A percentile compares a stretch with the other conserved stretches of the same genome.
These are phyloP conservation scores for Backusella tuberculispora DNA, from an alignment of 192 early-diverging fungal species.

Conservation along the genomic window DNA sequence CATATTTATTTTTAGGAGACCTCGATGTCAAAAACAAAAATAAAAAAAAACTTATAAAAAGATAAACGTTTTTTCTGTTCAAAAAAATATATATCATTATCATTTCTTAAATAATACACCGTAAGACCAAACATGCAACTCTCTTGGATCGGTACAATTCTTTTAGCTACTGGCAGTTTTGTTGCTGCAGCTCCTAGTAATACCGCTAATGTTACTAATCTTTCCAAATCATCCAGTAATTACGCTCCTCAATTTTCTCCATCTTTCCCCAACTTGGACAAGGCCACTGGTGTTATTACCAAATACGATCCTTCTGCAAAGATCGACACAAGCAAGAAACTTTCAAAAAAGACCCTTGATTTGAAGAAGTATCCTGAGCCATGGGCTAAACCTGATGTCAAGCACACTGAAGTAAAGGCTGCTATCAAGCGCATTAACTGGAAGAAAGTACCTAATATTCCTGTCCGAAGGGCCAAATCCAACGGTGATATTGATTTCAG, in stretches of 20 bases:
- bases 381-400: slow-evolving; percentile 34
- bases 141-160: slow-evolving; percentile 12
- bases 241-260: slow-evolving; percentile 26
- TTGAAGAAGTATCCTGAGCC: slow-evolving; percentile 26
- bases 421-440: slow-evolving; percentile 32
- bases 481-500: slow-evolving; percentile 35
- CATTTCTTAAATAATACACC: no score
- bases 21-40: no score
- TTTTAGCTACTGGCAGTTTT: background rate
- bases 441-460: slow-evolving; percentile 27
- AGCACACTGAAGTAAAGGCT: slow-evolving; percentile 29
- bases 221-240: background rate
- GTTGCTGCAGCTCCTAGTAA: background rate
- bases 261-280: slow-evolving; percentile 6
- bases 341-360: slow-evolving; percentile 13
- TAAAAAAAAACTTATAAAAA: no score
- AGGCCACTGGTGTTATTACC: slow-evolving; percentile 16
- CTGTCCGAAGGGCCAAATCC: slow-evolving; percentile 19
- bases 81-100: background rate
- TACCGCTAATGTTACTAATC: background rate
- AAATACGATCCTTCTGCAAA: slow-evolving; percentile 18
- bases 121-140: background rate
- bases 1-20: no score
- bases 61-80: no score
- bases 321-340: slow-evolving; percentile 12